A percentile compares a stretch with the other conserved stretches of the same genome.
These are phyloP conservation scores for Cyclotella atomus DNA, from an alignment of 108 stramenopile genomes.

Conservation along the genomic window DNA sequence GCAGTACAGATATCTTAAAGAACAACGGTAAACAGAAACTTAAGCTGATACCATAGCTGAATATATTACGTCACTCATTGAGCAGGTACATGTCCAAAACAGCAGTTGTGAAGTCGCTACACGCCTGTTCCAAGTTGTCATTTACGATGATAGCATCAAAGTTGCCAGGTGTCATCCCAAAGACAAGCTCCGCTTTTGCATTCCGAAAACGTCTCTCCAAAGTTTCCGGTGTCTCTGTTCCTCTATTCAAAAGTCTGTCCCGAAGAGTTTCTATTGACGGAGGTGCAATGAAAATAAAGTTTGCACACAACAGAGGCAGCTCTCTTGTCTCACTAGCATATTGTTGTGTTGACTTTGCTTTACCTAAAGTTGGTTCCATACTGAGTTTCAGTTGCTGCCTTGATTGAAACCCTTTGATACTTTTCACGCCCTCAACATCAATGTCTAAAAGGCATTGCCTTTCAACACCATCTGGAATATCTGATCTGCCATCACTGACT, in stretches of 20 bases:
- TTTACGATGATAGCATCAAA: conserved; percentile 89
- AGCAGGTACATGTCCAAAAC: conserved; percentile 50
- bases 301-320: conserved; percentile 51
- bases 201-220: conserved; percentile 74
- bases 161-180: conserved; percentile 64
- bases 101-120: conserved; percentile 48
- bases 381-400: conserved; percentile 12
- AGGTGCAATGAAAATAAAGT: conserved; percentile 94
- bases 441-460: conserved; percentile 91
- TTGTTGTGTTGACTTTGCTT: conserved; percentile 25
- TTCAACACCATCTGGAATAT: neutral
- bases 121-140: conserved; percentile 81
- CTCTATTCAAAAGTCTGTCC: conserved; percentile 74
- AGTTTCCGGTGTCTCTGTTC: conserved; percentile 88
- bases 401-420: conserved; percentile 55
- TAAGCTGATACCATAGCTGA: neutral
- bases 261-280: conserved; percentile 86
- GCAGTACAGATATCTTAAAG: neutral
- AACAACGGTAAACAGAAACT: too few relatives aligned
- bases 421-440: conserved; percentile 88
- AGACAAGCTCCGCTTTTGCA: conserved; percentile 88
- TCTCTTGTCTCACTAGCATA: conserved; percentile 2
- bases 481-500: neutral
- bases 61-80: neutral
- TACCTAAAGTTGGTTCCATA: neutral